Conservation (phyloP, 2,329 filamentous ascomycete genomes). For the Dactylellina drechsleri region DNA sequence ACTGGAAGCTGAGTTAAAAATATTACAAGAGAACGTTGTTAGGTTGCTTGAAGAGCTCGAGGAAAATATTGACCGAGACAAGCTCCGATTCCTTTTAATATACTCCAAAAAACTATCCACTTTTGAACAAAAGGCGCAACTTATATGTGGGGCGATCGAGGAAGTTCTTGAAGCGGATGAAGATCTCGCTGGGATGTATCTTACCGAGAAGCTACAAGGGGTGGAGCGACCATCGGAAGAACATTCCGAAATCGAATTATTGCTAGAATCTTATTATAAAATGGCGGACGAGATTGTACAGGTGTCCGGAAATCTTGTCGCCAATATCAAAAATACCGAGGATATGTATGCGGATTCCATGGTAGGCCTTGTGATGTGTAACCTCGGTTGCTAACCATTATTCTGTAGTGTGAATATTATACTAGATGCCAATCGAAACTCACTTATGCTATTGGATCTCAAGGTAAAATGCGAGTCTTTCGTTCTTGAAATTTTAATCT, state of each 20-base stretch:
- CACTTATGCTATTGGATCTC: constrained; percentile 94
- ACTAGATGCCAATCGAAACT: constrained; percentile 96
- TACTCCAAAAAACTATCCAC: constrained; percentile 95
- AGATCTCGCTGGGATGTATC: constrained; percentile 92
- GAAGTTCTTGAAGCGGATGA: constrained; percentile 96
- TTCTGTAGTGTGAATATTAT: constrained; percentile 84
- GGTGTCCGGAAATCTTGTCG: constrained; percentile 89
- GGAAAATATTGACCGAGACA: constrained; percentile 95
- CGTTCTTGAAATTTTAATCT: no score
- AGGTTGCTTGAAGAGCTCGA: constrained; percentile 88
- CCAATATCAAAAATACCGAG: constrained; percentile 95
- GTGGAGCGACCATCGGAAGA: constrained; percentile 79
- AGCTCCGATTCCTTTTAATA: constrained; percentile 87
- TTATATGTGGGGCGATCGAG: constrained; percentile 93
- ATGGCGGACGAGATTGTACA: constrained; percentile 98
- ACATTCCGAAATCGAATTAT: constrained; percentile 95
- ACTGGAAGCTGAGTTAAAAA: constrained; percentile 92
- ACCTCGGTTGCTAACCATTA: not conserved
- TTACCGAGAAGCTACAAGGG: constrained; percentile 85
- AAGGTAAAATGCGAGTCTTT: constrained; percentile 64
- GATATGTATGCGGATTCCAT: constrained; percentile 79
- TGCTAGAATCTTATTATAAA: constrained; percentile 97
- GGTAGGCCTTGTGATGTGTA: not conserved
- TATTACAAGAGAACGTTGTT: constrained; percentile 90
- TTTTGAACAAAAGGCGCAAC: constrained; percentile 94